Base-by-base conservation (phyloP, 2,329 filamentous ascomycete genomes). In the Ophiostoma montium region DNA sequence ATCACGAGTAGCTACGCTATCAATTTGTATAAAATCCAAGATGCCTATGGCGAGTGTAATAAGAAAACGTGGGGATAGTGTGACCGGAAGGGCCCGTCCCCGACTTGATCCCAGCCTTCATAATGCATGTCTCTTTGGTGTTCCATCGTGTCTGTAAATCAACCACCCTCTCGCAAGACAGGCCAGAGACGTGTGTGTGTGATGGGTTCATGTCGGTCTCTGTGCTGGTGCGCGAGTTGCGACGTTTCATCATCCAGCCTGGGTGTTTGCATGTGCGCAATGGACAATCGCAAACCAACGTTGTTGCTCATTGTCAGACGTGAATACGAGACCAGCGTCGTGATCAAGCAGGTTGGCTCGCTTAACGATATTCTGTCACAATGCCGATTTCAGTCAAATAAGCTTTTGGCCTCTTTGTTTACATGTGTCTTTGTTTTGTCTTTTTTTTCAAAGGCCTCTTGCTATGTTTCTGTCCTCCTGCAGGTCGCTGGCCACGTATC, bases 21-120 rank as follows among this genome's bases (percentile, higher is more conserved):
- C 31, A 11, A 10, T 33, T 33, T 10, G 23, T 27, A 27, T 8
- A 27, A 5, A 8, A 27, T n/a, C n/a, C 23, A 8, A 27, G 23
- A 27, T 27, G 23, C 4, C 23, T 27, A 27, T 27, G 5, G 8
- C 23, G 23, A 27, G 8, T 27, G 8, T 27, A 27, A 5, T 8
- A 27, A 27, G 23, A 35, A 21, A 39, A 21, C 23, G 23, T 42
- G 21, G 39, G 21, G 39, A 30, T 42, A 38, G 45, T 50, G 44
- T 47, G 44, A 32, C 45, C 36, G 48, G 44, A 50, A 13, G 44
- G 36, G 44, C 44, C 32, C 30, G 43, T 43, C 31, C 15, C 33
- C n/a, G 32, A n/a, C 33, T 11, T 44, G 47, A 32, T 19, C 19
- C 18, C 43, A n/a, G 43, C 10, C 32, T 27, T 9, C 15, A 35